Evolutionary conservation across 495 filamentous ascomycete species (phyloP), one percentile per base, ranked within the genome.

Genomic region (Stereocaulon alpinum): DNA sequence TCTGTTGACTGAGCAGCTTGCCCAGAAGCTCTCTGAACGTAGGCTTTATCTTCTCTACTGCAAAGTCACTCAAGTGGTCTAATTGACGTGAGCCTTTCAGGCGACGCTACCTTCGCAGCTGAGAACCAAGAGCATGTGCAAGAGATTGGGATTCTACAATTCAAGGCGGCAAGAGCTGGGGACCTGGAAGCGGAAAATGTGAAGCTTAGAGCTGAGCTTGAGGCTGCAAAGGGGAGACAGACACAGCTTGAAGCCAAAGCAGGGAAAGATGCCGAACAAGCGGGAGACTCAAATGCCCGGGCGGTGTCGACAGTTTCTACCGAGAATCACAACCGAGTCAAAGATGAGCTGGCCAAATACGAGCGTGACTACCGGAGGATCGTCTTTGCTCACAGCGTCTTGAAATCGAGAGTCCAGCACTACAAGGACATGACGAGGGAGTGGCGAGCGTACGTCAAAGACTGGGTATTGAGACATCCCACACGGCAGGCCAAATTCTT

Each of bases 121-220:
- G 61, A 64, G 37, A 65, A 64, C 22, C 40, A 42, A 32, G 54
- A 58, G 27, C 55, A 56, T 41, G 50, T 50, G 6, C 55, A 61
- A 30, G 71, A 74, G 55, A 60, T 77, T 14, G 62, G 69, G 32
- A 58, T 42, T 18, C 55, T 76, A 14, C 69, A 59, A 45, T 63
- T 47, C 11, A 64, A 48, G 67, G 45, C 27, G 30, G 58, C 55
- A 32, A 57, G 15, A 14, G 41, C 20, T 14, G 18, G 15, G 27
- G 59, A 59, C 45, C 52, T 55, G 59, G 56, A 61, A 56, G 60
- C 55, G 29, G 63, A 70, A 55, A 49, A 61, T 40, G 32, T 22
- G 3, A 51, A 58, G 29, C 17, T 58, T 50, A 41, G 64, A 61
- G n/a, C 68, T 61, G 58, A 66, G 66, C 49, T 60, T 58, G 51